A percentile compares a stretch with the other conserved stretches of the same genome.
These are phyloP conservation scores for Spiromastix sp. DNA, from an alignment of 2,329 filamentous ascomycete genomes.

Conservation along the genomic window DNA sequence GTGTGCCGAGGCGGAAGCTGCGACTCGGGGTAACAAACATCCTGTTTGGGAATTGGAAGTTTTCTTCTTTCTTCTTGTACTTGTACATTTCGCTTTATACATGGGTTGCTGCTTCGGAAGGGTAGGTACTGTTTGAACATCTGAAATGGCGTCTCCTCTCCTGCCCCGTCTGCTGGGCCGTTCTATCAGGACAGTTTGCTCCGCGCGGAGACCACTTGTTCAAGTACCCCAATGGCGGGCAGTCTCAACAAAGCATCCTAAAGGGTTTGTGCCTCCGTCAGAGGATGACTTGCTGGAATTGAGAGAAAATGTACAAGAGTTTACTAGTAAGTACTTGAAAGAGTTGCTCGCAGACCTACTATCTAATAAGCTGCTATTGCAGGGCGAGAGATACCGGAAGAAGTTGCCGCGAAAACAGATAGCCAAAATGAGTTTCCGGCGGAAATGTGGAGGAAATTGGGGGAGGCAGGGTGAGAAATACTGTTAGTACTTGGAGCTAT, in stretches of 20 bases:
- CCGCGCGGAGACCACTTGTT: conserved; percentile 19
- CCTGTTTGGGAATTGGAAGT: too few relatives aligned
- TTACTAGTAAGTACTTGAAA: conserved; percentile 47
- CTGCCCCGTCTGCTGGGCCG: conserved; percentile 25
- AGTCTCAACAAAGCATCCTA: conserved; percentile 60
- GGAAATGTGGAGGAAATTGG: conserved; percentile 88
- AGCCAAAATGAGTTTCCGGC: conserved; percentile 76
- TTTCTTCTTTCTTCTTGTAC: too few relatives aligned
- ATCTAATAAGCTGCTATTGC: too few relatives aligned
- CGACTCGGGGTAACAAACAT: too few relatives aligned
- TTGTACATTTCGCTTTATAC: too few relatives aligned
- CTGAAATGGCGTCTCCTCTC: conserved; percentile 25
- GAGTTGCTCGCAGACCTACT: too few relatives aligned
- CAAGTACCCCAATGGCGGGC: conserved; percentile 23
- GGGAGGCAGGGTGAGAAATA: conserved; percentile 56
- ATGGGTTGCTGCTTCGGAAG: too few relatives aligned
- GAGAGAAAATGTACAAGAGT: conserved; percentile 77
- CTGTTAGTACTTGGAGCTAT: not conserved
- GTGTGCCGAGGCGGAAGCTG: too few relatives aligned
- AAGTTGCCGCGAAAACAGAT: conserved; percentile 75
- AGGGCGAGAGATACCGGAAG: conserved; percentile 75
- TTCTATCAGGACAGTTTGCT: conserved; percentile 19
- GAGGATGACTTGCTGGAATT: conserved; percentile 67
- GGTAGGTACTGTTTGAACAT: too few relatives aligned
- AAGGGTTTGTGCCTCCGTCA: conserved; percentile 55